Conservation (phyloP, 176 grass and related monocot genomes). For the Avena eriantha region DNA sequence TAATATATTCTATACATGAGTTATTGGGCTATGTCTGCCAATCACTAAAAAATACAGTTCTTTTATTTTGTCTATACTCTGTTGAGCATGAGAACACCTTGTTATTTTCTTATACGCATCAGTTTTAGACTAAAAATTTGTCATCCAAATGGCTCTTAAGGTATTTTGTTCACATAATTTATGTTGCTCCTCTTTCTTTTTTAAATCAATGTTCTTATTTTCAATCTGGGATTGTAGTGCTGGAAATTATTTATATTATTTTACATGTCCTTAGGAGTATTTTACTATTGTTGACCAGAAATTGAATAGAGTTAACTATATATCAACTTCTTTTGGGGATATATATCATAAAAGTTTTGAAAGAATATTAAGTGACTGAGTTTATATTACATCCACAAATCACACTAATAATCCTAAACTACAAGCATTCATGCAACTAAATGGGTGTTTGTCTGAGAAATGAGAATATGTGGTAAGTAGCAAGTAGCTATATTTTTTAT, state of each 20-base stretch:
- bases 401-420: neutral
- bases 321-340: neutral
- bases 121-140: too few relatives aligned
- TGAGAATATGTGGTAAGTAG: neutral
- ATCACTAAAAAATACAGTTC: too few relatives aligned
- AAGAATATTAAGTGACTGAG: neutral
- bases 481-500: neutral
- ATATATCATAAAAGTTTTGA: neutral
- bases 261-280: neutral
- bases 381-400: neutral
- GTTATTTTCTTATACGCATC: too few relatives aligned
- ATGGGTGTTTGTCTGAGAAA: neutral
- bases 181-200: neutral
- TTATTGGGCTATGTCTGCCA: too few relatives aligned
- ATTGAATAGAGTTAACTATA: neutral
- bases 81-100: too few relatives aligned
- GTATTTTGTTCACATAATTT: too few relatives aligned
- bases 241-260: neutral
- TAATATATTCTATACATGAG: too few relatives aligned
- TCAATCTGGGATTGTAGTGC: neutral
- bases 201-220: neutral
- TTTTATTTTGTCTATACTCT: too few relatives aligned
- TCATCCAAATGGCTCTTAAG: too few relatives aligned
- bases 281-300: neutral
- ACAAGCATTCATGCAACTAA: neutral